Percentiles rank a stretch among this genome's conserved stretches.
Conservation (phyloP, 805 yeast species). For the Ogataea salicorniae region DNA sequence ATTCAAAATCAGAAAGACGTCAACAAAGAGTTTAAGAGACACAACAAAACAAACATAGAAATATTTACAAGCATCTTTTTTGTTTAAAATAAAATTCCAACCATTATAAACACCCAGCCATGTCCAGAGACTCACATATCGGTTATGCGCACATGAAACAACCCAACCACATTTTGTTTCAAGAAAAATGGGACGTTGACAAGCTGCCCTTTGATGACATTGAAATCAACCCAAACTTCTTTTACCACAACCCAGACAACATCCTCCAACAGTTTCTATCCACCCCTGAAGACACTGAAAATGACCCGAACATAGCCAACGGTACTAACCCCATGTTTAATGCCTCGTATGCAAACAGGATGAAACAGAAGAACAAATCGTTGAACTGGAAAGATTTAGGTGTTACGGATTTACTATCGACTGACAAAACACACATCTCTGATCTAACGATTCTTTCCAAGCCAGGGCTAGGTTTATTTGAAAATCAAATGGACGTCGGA, state of each 20-base stretch:
- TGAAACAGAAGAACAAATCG: constrained; percentile 22
- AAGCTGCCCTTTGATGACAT: constrained; percentile 29
- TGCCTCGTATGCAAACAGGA: constrained; percentile 23
- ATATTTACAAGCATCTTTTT: no score
- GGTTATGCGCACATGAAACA: constrained; percentile 28
- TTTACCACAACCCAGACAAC: constrained; percentile 16
- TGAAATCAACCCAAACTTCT: constrained; percentile 20
- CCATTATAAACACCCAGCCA: not conserved
- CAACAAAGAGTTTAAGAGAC: no score
- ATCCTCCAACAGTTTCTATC: constrained; percentile 25
- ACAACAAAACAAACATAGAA: no score
- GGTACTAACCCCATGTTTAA: constrained; percentile 25
- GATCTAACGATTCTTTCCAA: constrained; percentile 24
- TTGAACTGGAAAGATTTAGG: constrained; percentile 31
- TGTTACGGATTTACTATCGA: constrained; percentile 16
- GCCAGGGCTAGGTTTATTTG: constrained; percentile 13
- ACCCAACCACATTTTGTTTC: constrained; percentile 26
- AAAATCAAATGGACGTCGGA: not conserved
- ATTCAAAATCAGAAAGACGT: no score
- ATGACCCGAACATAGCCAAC: constrained; percentile 19
- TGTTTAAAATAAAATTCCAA: no score
- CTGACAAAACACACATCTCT: constrained; percentile 10
- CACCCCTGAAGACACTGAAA: constrained; percentile 24
- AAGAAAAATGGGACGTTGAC: constrained; percentile 30
- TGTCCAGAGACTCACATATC: constrained; percentile 26